Evolutionary conservation across 306 rosid species (phyloP), one percentile per base, ranked within the genome.

Genomic region (Quercus dentata): DNA sequence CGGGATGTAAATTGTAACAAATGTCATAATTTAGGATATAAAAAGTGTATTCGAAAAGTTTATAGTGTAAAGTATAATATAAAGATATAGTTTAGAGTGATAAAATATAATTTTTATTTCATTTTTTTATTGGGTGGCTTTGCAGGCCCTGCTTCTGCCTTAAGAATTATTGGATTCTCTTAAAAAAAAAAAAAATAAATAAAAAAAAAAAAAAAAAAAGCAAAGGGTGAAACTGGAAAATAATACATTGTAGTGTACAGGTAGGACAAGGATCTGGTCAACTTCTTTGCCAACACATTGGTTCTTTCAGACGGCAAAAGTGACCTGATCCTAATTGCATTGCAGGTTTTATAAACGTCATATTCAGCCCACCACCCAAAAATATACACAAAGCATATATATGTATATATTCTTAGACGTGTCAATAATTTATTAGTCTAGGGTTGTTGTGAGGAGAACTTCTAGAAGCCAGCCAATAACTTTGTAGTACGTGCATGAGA

Each of bases 391-490:
- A 25, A 25, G 27, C 27, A 25, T 5, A 33, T 5, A 30, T 4
- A 33, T 33, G 3, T 27, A 27, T 27, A 35, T 38, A 38, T 38
- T 38, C 46, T 38, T 38, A 7, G 10, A 33, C 71, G 55, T 75
- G 83, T 74, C 78, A 28, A n/a, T 0, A 44, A n/a, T 3, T n/a
- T 1, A 72, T 57, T 76, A 27, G 67, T n/a, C 8, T 0, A 2
- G 1, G n/a, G 6, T 1, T n/a, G 38, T 11, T 49, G 18, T 31
- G 2, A 5, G 49, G 35, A 8, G 62, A 25, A 64, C 65, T 77
- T 84, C 87, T 74, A 74, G 87, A 84, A 84, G 77, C 80, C 77
- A 27, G 65, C 68, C 21, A 0, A 4, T n/a, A 17, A 25, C 35
- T 49, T 8, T 38, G 46, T 7, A 8, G 46, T 8, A 38, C 11